Percentiles rank a stretch among this genome's conserved stretches.
Evolutionary conservation across 768 basidiomycete species (phyloP).

Genomic region (Russula sp.): DNA sequence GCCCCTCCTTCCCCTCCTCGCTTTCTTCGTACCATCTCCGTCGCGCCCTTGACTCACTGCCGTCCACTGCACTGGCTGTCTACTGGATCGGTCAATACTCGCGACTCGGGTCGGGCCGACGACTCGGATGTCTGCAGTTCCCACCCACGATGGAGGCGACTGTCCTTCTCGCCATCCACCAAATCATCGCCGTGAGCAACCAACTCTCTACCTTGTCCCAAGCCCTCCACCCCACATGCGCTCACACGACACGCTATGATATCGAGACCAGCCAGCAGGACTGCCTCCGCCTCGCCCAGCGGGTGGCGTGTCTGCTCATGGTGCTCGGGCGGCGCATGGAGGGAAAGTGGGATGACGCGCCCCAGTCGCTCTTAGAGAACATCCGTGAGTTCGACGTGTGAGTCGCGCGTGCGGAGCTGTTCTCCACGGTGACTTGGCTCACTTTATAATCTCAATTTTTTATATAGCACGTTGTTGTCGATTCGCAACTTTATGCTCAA

Average conservation of each 20-base stretch:
- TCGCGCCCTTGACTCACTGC: no score
- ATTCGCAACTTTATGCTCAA: conserved; percentile 25
- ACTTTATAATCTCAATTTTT: not conserved
- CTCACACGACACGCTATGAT: conserved; percentile 9
- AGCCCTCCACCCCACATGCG: not conserved
- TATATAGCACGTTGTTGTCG: conserved; percentile 19
- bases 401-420: not conserved
- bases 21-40: not conserved
- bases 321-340: conserved; percentile 24
- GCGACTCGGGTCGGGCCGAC: no score
- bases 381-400: conserved; percentile 24
- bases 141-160: conserved; percentile 20
- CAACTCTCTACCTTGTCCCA: not conserved
- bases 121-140: conserved; percentile 3
- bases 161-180: conserved; percentile 17
- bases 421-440: not conserved
- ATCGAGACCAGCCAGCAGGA: conserved; percentile 24
- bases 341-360: conserved; percentile 26
- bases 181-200: conserved; percentile 18
- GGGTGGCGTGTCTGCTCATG: conserved; percentile 19
- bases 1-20: not conserved
- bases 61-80: no score
- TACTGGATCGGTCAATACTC: no score
- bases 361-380: conserved; percentile 23
- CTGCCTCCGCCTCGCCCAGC: conserved; percentile 20